phyloP scores from a whole-genome alignment of 2,329 filamentous ascomycete species.

The Penicillium nordicum region DNA sequence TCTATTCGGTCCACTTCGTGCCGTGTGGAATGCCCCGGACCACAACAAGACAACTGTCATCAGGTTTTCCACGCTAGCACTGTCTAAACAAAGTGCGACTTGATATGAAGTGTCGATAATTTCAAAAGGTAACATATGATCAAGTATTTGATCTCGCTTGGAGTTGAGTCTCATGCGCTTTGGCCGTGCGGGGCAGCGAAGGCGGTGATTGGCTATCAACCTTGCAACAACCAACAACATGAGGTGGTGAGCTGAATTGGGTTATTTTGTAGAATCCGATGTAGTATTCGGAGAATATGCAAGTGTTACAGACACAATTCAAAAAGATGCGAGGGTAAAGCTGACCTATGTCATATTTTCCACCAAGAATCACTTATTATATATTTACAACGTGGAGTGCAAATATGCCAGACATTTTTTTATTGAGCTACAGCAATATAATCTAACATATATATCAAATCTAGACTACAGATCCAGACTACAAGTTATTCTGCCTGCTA shows the following conservation, averaged over 20 bases:
- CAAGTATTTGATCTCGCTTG: not conserved
- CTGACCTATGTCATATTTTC: not conserved
- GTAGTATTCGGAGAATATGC: not conserved
- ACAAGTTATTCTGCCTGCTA: not conserved
- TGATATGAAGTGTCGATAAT: not conserved
- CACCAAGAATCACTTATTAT: not conserved
- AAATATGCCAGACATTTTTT: not conserved
- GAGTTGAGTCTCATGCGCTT: not conserved
- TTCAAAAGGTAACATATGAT: not conserved
- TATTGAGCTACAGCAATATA: not conserved
- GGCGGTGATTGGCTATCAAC: constrained; percentile 1
- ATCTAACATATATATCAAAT: too few species aligned
- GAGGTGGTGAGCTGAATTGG: not conserved
- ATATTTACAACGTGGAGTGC: not conserved
- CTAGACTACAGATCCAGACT: not conserved
- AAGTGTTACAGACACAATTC: not conserved
- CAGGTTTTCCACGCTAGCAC: not conserved
- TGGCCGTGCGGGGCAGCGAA: not conserved
- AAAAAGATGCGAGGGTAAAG: not conserved
- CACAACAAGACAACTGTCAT: not conserved
- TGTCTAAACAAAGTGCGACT: not conserved
- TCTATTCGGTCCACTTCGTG: not conserved
- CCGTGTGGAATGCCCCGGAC: constrained; percentile 2
- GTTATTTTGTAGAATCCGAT: not conserved
- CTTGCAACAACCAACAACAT: not conserved